Conservation (phyloP, 192 early-diverging fungal genomes). For the Gaertneriomyces sp. region DNA sequence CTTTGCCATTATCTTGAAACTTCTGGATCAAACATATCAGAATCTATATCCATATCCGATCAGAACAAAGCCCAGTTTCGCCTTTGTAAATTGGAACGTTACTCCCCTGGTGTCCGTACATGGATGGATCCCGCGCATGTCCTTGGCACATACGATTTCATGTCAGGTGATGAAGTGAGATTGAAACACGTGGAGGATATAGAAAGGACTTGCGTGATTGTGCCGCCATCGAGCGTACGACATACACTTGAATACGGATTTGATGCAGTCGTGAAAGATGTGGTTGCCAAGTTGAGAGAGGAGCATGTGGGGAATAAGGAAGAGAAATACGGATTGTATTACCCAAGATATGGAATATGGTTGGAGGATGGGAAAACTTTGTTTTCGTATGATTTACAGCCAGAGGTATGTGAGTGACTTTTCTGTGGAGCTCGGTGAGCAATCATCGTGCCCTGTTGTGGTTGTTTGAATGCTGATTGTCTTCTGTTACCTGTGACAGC, state of each 20-base stretch:
- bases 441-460: background rate
- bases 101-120: constrained; percentile 23
- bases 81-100: constrained; percentile 28
- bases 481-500: background rate
- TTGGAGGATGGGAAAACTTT: constrained; percentile 26
- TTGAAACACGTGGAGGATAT: constrained; percentile 29
- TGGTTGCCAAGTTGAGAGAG: constrained; percentile 14
- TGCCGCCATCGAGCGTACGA: constrained; percentile 12
- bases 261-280: constrained; percentile 21
- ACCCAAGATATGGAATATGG: constrained; percentile 32
- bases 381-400: constrained; percentile 27
- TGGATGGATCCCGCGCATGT: constrained; percentile 25
- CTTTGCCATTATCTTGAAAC: no score
- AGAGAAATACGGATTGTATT: constrained; percentile 29
- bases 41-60: no score
- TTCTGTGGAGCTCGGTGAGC: background rate
- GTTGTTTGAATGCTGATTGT: background rate
- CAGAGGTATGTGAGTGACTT: constrained; percentile 15
- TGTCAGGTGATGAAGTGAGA: constrained; percentile 31
- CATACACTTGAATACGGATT: constrained; percentile 20
- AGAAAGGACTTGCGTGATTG: constrained; percentile 13
- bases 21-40: no score
- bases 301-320: constrained; percentile 9
- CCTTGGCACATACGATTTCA: constrained; percentile 23
- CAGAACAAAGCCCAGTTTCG: constrained; percentile 5